A percentile compares a stretch with the other conserved stretches of the same genome.
These are phyloP conservation scores for Mycena metata DNA, from an alignment of 768 basidiomycete genomes.

Conservation along the genomic window DNA sequence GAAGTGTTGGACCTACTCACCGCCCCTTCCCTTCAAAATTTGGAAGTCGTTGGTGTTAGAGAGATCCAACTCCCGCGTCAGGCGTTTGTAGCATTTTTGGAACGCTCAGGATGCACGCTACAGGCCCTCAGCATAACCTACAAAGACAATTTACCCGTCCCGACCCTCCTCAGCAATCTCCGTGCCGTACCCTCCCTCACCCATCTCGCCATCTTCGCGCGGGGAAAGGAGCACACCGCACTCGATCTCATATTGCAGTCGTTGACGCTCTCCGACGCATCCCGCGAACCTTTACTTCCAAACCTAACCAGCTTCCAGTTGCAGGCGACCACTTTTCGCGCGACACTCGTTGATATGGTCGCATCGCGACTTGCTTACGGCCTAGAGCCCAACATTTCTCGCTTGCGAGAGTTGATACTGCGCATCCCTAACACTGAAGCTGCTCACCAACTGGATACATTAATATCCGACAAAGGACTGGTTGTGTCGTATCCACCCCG, in stretches of 20 bases:
- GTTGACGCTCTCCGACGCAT: background rate
- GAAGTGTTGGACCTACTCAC: conserved; percentile 27
- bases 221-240: conserved; percentile 1
- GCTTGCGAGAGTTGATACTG: conserved; percentile 2
- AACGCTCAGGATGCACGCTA: conserved; percentile 25
- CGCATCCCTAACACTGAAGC: background rate
- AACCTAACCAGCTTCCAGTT: conserved; percentile 19
- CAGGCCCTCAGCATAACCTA: conserved; percentile 9
- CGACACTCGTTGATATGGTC: conserved; percentile 22
- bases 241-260: conserved; percentile 18
- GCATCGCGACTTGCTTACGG: conserved; percentile 10
- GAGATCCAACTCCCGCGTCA: conserved; percentile 21
- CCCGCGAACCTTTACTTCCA: conserved; percentile 1
- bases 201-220: conserved; percentile 6
- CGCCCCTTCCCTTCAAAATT: conserved; percentile 20
- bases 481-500: background rate
- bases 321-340: conserved; percentile 16
- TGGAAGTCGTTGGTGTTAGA: conserved; percentile 22
- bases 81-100: conserved; percentile 16
- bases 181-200: conserved; percentile 12
- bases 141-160: conserved; percentile 15
- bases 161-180: conserved; percentile 18
- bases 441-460: background rate
- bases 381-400: background rate
- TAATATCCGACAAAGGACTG: conserved; percentile 13